A percentile compares a stretch with the other conserved stretches of the same genome.
Conservation (phyloP, 2,329 filamentous ascomycete species). For the Rutstroemia sp. region DNA sequence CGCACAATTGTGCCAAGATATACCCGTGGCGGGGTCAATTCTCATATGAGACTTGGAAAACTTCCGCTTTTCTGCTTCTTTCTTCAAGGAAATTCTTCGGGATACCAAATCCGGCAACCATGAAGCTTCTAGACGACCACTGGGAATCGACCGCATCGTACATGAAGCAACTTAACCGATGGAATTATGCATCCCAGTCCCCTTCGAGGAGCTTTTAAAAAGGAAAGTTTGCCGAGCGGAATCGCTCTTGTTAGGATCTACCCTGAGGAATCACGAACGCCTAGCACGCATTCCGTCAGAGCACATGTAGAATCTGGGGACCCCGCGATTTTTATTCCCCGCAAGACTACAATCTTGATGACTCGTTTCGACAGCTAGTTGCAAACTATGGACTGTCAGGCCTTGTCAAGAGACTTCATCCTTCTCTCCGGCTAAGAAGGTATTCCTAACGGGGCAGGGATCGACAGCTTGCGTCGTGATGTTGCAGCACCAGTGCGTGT, state of each 20-base stretch:
- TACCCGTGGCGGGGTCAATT: no score
- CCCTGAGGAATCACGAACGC: neutral
- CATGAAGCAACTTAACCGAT: no score
- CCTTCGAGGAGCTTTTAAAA: no score
- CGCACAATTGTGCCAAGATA: no score
- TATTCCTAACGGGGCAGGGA: neutral
- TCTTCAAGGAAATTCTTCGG: no score
- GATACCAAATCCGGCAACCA: no score
- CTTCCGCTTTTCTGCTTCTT: no score
- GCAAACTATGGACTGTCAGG: neutral
- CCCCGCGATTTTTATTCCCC: neutral
- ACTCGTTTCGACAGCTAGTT: neutral
- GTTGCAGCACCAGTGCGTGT: neutral
- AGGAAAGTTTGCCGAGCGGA: neutral
- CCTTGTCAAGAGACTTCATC: neutral
- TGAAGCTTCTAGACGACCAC: no score
- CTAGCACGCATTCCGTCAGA: neutral
- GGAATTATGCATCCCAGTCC: no score
- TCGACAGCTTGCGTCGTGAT: neutral
- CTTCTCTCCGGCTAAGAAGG: neutral
- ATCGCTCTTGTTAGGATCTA: neutral
- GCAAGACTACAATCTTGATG: neutral
- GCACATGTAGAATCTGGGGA: slow-evolving; percentile 1
- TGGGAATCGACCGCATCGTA: no score
- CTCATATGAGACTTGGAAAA: no score